Conservation (phyloP, 805 yeast genomes). For the Suhomyces pyralidae region DNA sequence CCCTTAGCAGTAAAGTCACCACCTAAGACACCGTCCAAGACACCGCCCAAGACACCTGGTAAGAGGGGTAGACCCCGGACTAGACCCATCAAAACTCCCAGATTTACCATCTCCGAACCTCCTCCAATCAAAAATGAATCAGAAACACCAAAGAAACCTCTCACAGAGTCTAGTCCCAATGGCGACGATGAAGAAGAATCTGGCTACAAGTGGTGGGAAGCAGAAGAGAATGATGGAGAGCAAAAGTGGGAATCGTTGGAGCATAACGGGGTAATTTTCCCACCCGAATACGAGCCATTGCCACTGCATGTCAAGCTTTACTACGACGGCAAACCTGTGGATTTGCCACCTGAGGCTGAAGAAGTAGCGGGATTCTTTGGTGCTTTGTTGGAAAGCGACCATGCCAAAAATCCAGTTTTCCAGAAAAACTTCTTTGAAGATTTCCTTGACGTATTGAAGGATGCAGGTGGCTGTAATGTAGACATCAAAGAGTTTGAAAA, state of each 20-base stretch:
- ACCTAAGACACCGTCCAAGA: background rate
- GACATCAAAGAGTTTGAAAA: slow-evolving; percentile 53
- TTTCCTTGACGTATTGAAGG: slow-evolving; percentile 64
- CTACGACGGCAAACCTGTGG: slow-evolving; percentile 75
- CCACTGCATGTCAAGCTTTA: slow-evolving; percentile 73
- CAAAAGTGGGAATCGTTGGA: slow-evolving; percentile 83
- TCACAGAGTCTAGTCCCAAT: slow-evolving; percentile 8
- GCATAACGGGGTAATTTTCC: slow-evolving; percentile 90
- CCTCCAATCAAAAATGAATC: slow-evolving; percentile 17
- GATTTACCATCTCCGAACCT: slow-evolving; percentile 6
- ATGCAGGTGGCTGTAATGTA: slow-evolving; percentile 59
- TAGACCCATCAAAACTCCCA: background rate
- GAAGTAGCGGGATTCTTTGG: slow-evolving; percentile 96
- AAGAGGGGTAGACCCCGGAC: too few species aligned
- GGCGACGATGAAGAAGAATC: slow-evolving; percentile 16
- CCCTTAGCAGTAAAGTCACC: background rate
- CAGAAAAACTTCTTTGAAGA: slow-evolving; percentile 85
- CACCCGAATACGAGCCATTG: slow-evolving; percentile 86
- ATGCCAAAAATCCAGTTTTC: slow-evolving; percentile 81
- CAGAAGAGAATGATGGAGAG: slow-evolving; percentile 65
- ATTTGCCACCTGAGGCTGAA: slow-evolving; percentile 77
- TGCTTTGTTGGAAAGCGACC: slow-evolving; percentile 84
- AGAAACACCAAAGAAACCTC: slow-evolving; percentile 5
- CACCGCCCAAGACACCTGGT: too few species aligned
- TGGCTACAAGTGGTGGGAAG: slow-evolving; percentile 68